Percentiles rank a stretch among this genome's conserved stretches.
These are phyloP conservation scores for Tetrahymena malaccensis DNA, from an alignment of 73 alveolate genomes.

Conservation along the genomic window DNA sequence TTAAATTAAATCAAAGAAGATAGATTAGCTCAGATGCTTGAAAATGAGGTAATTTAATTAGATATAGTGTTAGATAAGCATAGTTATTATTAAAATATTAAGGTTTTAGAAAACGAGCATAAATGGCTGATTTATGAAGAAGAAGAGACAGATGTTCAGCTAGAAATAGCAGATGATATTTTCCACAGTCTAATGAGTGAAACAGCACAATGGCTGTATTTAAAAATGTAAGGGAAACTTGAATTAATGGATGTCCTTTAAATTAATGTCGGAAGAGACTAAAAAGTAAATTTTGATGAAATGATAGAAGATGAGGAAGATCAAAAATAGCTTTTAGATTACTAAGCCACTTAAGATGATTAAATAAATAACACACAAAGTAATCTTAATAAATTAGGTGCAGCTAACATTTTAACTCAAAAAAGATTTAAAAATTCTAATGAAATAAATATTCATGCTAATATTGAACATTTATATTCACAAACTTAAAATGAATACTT, in stretches of 20 bases:
- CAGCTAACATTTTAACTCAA: neutral
- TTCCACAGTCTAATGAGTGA: neutral
- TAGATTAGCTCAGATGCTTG: neutral
- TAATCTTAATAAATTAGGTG: neutral
- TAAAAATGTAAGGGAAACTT: neutral
- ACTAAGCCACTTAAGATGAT: neutral
- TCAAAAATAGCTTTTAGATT: neutral
- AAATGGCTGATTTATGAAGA: neutral
- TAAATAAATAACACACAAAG: neutral
- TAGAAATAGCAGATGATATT: neutral
- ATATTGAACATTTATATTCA: neutral
- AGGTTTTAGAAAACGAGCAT: neutral
- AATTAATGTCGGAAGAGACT: neutral
- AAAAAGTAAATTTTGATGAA: neutral
- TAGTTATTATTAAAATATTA: neutral
- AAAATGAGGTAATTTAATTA: neutral
- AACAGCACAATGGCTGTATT: neutral
- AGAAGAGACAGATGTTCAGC: neutral
- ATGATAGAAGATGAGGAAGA: neutral
- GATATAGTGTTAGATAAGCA: neutral
- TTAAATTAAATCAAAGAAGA: neutral
- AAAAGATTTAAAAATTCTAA: neutral
- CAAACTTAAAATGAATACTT: too few species aligned
- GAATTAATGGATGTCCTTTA: neutral
- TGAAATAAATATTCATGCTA: neutral